Base-by-base conservation (phyloP, 129 eudicot genomes). In the Artemisia tridentata region DNA sequence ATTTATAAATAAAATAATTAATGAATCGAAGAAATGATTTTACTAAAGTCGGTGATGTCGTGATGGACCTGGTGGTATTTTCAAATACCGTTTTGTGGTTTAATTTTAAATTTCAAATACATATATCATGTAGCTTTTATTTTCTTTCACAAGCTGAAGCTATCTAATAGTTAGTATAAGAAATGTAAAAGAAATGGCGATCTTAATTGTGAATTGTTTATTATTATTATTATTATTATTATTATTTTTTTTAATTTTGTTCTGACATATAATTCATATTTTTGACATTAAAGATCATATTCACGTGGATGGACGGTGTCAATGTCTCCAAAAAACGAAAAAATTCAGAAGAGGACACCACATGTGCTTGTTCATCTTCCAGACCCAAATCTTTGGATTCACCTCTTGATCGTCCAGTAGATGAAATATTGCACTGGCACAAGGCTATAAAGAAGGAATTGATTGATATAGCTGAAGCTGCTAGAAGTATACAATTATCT, bases 401-500 rank as follows among this genome's bases (percentile, higher is more conserved):
- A 77, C 76, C 80, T 57, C 76, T 58, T 34, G 85, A 78, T 72
- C 79, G 72, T 41, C 98, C 98, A 10, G 80, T 93, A 19, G 97
- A 93, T 85, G 98, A 93, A 81, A 93, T 93, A 85, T 67, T 93
- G 83, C 96, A 87, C 74, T 90, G 96, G 97, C 98, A 93, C 72
- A 89, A 89, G 65, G 98, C 98, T 72, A 93, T 93, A 73, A 83
- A 72, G 65, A 84, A 76, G 67, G 98, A 93, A 79, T 73, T 93
- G 74, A 78, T 61, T 75, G 98, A 93, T 78, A 93, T 93, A 69
- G 96, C 97, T 69, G 89, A 93, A 78, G 85, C 91, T 74, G 96
- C 98, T 65, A 85, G 96, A 80, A 82, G 72, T 46, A 89, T 93
- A 80, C 88, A 87, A 68, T 79, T 79, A 65, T 82, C 88, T 67